Conservation (phyloP, 163 green algal genomes). For the Prototheca cutis region DNA sequence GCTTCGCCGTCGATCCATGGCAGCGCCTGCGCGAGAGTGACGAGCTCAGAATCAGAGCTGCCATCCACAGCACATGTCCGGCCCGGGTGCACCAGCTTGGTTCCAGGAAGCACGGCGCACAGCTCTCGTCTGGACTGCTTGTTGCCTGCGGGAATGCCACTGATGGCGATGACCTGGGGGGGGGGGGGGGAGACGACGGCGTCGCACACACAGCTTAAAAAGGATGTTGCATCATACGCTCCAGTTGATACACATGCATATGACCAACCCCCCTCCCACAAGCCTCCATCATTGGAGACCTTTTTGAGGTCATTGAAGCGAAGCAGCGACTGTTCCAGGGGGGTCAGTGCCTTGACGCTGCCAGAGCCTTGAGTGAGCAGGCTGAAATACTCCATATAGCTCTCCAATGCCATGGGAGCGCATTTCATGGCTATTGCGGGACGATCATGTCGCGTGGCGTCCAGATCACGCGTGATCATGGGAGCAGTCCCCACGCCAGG, state of each 20-base stretch:
- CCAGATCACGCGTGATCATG: too few species aligned
- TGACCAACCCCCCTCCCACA: too few species aligned
- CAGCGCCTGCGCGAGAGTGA: conserved; percentile 4
- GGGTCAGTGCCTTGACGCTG: conserved; percentile 5
- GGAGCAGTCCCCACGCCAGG: too few species aligned
- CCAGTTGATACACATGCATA: not conserved
- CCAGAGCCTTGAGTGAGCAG: conserved; percentile 18
- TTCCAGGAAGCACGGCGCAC: conserved; percentile 2
- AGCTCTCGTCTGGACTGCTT: conserved; percentile 12
- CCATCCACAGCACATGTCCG: too few species aligned
- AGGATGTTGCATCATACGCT: not conserved
- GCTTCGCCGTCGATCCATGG: conserved; percentile 4
- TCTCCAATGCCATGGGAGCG: not conserved
- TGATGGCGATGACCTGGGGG: not conserved
- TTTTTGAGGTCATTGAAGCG: conserved; percentile 14
- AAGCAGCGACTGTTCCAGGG: conserved; percentile 12
- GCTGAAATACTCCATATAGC: not conserved
- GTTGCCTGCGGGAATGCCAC: not conserved
- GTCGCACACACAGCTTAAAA: too few species aligned
- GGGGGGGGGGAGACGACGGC: not conserved
- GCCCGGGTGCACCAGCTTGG: conserved; percentile 6
- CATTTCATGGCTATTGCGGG: too few species aligned
- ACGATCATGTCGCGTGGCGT: too few species aligned
- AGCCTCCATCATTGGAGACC: too few species aligned
- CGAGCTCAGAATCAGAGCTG: too few species aligned